These are phyloP conservation scores for Amaranthus palmeri DNA, from an alignment of 148 eudicot species.

Conservation along the genomic window DNA sequence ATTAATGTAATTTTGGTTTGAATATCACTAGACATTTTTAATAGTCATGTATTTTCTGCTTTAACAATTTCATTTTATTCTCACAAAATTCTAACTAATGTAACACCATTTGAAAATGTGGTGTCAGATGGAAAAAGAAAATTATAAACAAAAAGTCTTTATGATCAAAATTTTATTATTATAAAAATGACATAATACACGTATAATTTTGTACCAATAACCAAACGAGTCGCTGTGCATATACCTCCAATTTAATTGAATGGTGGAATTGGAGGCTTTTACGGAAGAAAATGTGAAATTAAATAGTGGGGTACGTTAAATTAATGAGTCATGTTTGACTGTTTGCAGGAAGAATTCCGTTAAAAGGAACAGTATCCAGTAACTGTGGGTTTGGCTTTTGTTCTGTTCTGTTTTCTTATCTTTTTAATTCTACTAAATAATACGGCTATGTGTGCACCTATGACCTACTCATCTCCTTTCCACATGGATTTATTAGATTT, in stretches of 20 bases:
- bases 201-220: too few relatives aligned
- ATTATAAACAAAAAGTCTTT: too few relatives aligned
- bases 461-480: background rate
- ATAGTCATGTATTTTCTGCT: too few relatives aligned
- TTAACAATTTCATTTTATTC: too few relatives aligned
- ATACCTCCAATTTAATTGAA: background rate
- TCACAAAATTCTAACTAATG: too few relatives aligned
- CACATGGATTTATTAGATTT: slow-evolving; percentile 10
- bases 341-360: background rate
- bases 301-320: background rate
- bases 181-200: too few relatives aligned
- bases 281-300: background rate
- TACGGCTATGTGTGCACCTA: slow-evolving; percentile 3
- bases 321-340: slow-evolving; percentile 1
- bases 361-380: slow-evolving; percentile 23
- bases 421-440: background rate
- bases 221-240: too few relatives aligned
- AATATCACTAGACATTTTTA: too few relatives aligned
- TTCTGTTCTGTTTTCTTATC: background rate
- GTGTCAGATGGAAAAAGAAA: too few relatives aligned
- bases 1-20: too few relatives aligned
- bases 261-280: background rate
- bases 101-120: too few relatives aligned
- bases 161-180: too few relatives aligned
- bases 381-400: slow-evolving; percentile 22